Evolutionary conservation across 2,329 filamentous ascomycete species (phyloP).

Genomic region (Diaporthe batatas): DNA sequence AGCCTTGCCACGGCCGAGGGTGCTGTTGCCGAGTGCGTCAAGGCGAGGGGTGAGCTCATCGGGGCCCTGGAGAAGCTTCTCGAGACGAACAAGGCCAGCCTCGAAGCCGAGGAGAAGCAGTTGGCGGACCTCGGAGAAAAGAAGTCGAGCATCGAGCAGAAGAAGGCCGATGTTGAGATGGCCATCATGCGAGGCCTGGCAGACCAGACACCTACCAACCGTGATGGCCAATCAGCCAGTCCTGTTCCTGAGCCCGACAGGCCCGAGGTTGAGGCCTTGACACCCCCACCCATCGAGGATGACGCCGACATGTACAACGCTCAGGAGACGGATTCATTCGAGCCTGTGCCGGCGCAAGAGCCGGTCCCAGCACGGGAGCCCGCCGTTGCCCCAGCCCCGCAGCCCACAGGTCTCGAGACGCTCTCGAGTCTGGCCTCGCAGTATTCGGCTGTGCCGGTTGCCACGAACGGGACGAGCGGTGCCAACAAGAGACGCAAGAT

Average conservation of each 20-base stretch:
- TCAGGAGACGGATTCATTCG: constrained; percentile 34
- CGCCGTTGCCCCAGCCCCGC: constrained; percentile 44
- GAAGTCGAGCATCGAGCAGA: constrained; percentile 79
- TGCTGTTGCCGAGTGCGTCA: constrained; percentile 89
- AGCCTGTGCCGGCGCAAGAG: constrained; percentile 44
- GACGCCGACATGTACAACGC: constrained; percentile 46
- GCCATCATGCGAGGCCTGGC: constrained; percentile 88
- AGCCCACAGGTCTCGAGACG: constrained; percentile 56
- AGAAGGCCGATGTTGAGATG: constrained; percentile 90
- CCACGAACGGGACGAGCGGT: constrained; percentile 57
- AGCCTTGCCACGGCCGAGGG: constrained; percentile 89
- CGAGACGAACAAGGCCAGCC: constrained; percentile 76
- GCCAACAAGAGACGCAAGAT: constrained; percentile 70
- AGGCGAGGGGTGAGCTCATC: constrained; percentile 83
- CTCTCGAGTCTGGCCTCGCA: constrained; percentile 57
- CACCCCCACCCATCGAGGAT: constrained; percentile 77
- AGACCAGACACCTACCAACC: constrained; percentile 63
- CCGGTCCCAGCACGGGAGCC: constrained; percentile 40
- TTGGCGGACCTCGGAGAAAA: constrained; percentile 74
- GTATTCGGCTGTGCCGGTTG: constrained; percentile 64
- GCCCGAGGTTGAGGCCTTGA: constrained; percentile 87
- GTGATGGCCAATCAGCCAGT: constrained; percentile 60
- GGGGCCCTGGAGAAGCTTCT: constrained; percentile 86
- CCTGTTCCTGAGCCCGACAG: constrained; percentile 73
- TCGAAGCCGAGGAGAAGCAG: constrained; percentile 78